A percentile compares a stretch with the other conserved stretches of the same genome.
Evolutionary conservation across 345 rosid genomes (phyloP).

Genomic region (Psidium guajava): DNA sequence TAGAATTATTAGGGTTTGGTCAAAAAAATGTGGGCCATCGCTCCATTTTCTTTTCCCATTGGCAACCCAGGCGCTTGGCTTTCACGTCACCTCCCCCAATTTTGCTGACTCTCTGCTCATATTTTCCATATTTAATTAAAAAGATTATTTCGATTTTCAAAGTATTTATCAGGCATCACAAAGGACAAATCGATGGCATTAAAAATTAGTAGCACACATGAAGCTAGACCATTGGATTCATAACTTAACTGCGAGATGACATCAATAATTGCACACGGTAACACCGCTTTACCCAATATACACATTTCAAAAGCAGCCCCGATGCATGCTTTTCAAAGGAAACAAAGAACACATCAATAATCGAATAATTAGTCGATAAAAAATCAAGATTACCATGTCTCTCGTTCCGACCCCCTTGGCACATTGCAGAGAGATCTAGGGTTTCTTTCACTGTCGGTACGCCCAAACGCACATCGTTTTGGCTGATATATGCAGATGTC

Average conservation of each 20-base stretch:
- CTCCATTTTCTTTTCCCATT: neutral
- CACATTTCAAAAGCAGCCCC: neutral
- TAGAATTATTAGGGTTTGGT: neutral
- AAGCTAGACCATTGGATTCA: neutral
- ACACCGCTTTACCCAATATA: neutral
- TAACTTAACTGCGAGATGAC: neutral
- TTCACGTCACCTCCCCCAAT: neutral
- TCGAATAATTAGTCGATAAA: neutral
- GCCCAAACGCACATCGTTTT: conserved; percentile 82
- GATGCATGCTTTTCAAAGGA: too few relatives aligned
- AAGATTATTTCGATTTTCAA: neutral
- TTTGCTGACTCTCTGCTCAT: neutral
- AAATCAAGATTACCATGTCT: conserved; percentile 53
- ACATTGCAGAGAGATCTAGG: conserved; percentile 83
- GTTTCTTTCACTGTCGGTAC: conserved; percentile 90
- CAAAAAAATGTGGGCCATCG: neutral
- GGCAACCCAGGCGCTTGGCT: neutral
- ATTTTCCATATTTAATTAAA: neutral
- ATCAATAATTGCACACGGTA: neutral
- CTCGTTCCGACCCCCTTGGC: conserved; percentile 82
- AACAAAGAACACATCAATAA: neutral
- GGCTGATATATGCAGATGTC: conserved; percentile 87
- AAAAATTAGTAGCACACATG: neutral
- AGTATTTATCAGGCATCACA: neutral
- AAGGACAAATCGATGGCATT: neutral